Conservation (phyloP, 148 eudicot genomes). For the Rhododendron molle region DNA sequence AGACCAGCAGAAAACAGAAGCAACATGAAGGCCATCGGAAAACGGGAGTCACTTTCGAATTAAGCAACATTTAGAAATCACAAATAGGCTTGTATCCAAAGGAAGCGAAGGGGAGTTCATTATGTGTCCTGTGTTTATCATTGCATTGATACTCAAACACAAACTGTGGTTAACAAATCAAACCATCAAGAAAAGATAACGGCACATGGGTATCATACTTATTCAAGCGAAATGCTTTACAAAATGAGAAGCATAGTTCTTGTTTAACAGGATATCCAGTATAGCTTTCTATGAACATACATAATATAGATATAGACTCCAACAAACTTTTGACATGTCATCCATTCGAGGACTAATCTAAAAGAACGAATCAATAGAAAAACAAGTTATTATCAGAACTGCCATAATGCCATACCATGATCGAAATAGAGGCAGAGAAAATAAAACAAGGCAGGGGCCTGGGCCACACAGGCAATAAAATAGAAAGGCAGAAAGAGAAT, state of each 20-base stretch:
- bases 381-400: neutral
- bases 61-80: neutral
- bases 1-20: neutral
- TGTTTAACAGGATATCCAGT: neutral
- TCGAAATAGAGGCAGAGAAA: neutral
- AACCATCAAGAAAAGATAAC: neutral
- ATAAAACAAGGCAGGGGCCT: no score
- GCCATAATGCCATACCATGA: neutral
- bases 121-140: neutral
- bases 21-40: neutral
- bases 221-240: neutral
- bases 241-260: neutral
- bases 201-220: no score
- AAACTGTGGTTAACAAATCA: neutral
- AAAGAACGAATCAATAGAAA: neutral
- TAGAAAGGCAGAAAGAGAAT: neutral
- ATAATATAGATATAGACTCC: neutral
- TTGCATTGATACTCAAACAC: neutral
- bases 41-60: neutral
- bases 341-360: neutral
- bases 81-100: neutral
- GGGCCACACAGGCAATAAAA: neutral
- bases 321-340: neutral
- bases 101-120: neutral
- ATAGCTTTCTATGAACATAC: neutral